phyloP scores from a whole-genome alignment of 768 basidiomycete species.

The Russula sp. region DNA sequence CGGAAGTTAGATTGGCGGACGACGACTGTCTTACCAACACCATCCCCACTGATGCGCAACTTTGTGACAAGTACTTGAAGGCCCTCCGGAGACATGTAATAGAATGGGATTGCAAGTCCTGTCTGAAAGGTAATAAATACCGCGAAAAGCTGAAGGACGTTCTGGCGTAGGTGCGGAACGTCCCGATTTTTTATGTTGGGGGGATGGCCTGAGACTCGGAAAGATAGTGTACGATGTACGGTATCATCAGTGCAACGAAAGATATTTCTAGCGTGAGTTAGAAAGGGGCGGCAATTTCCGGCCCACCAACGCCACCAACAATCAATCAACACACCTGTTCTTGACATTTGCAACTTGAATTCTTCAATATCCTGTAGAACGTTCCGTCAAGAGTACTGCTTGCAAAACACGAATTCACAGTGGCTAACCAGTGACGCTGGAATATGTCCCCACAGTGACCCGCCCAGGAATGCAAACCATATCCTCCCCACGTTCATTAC shows the following conservation, averaged over 20 bases:
- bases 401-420: too few relatives aligned
- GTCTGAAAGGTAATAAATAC: slow-evolving; percentile 10
- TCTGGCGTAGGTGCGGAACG: neutral
- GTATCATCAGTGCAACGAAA: too few relatives aligned
- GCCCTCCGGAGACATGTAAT: neutral
- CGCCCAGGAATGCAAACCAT: slow-evolving; percentile 10
- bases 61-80: neutral
- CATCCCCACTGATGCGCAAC: neutral
- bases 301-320: too few relatives aligned
- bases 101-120: neutral
- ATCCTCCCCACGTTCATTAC: neutral
- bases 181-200: neutral
- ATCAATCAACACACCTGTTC: too few relatives aligned
- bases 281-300: too few relatives aligned
- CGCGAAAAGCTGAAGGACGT: neutral
- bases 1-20: too few relatives aligned
- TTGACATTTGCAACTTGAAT: too few relatives aligned
- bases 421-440: too few relatives aligned
- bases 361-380: too few relatives aligned
- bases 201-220: neutral
- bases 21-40: neutral
- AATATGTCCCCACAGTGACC: neutral
- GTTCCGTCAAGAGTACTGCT: too few relatives aligned
- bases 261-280: too few relatives aligned
- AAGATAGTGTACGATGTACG: too few relatives aligned